Evolutionary conservation across 768 basidiomycete species (phyloP), one percentile per base, ranked within the genome.

Genomic region (Inosperma sp.): DNA sequence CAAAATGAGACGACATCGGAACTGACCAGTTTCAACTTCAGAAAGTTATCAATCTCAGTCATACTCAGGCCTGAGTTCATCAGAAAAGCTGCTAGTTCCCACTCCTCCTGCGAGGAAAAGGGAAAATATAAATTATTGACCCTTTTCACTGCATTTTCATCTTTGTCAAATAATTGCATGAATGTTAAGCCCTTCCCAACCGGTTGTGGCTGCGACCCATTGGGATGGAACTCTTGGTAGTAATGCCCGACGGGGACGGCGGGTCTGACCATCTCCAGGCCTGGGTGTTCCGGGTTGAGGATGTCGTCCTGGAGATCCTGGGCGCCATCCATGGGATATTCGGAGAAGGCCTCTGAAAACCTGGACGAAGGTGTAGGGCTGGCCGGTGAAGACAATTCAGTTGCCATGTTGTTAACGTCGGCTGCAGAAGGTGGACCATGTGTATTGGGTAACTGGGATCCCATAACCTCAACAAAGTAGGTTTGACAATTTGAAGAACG

Each of bases 1-100:
- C 26, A 43, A 43, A 43, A 27, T 17, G 8, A 10, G n/a, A n/a
- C n/a, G 29, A 43, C 3, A 27, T n/a, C 41, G 16, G 21, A n/a
- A 48, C 58, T 47, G 55, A 69, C 63, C 34, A 64, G 21, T 40
- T 60, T 29, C 16, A 71, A 59, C 3, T 48, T 49, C 23, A 70
- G 35, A 29, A 70, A 63, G 14, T 59, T 40, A 27, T 65, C 52
- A 5, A 69, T 62, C 4, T 48, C 57, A 8, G 52, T 53, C 65
- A 67, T 67, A 37, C 64, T 68, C 44, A 71, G 41, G 14, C 49
- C 26, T 2, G 64, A 67, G 12, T 40, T 44, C 19, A 63, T 40
- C 2, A 70, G 59, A 55, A 59, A 70, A 1, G 48, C 60, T 9
- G 59, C 66, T 3, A 70, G 30, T 48, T 69, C 57, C 68, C 69